Base-by-base conservation (phyloP, 148 eudicot genomes). In the Bassia scoparia region DNA sequence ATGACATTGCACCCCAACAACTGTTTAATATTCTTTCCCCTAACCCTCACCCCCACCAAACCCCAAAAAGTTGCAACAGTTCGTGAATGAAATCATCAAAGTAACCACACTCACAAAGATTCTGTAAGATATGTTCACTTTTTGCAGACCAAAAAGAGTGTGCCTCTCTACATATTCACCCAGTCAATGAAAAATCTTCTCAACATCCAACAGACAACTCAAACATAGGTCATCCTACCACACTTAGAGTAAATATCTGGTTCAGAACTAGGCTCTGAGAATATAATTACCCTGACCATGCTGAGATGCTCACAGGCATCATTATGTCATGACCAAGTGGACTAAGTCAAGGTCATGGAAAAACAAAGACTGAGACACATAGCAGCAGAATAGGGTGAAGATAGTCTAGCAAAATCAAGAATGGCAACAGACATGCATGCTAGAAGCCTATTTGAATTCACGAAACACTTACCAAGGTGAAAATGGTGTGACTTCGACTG, bases 401-500 rank as follows among this genome's bases (percentile, higher is more conserved):
- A 52, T 15, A 16, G 72, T 38, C 15, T 59, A 38, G 30, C 24
- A 11, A 50, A 50, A 33, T 49, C 37, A 37, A 67, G 26, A 41
- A 68, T n/a, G 17, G 16, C 27, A 38, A 27, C 44, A 7, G 38
- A 54, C 63, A 74, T 54, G 30, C 27, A 11, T 10, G 63, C 62
- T n/a, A 56, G 17, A 68, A 7, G 50, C 44, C 12, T 61, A 35
- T 50, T 50, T 63, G 69, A 49, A 74, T 64, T 10, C 30, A 58
- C 44, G n/a, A 50, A 55, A 64, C 34, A 53, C 69, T 74, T 86
- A 89, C 95, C 90, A 90, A 71, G 35, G 96, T 86, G 67, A 90
- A 90, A 64, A 90, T 86, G 49, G 96, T 90, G 84, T 90, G 96
- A 83, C 96, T 90, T 79, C 96, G 87, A 71, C 96, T 90, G 81